Conservation (phyloP, 73 alveolate genomes). For the Loxodes magnus region DNA sequence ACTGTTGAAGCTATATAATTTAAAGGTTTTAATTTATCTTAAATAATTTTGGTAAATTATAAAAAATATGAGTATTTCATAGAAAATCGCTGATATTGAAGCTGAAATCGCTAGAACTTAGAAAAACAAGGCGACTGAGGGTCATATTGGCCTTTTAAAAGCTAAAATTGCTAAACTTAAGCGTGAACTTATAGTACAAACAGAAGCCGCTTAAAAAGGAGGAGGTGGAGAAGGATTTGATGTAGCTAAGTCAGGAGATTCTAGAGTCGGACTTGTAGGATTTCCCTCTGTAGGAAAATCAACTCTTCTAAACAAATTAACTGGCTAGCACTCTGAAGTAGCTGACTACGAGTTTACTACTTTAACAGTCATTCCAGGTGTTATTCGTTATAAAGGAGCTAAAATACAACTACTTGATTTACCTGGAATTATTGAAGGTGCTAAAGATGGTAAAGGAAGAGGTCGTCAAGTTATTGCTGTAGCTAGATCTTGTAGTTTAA, state of each 20-base stretch:
- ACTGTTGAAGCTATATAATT: too few species aligned
- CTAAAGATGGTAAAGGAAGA: constrained; percentile 99
- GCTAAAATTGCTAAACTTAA: constrained; percentile 95
- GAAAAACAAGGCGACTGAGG: constrained; percentile 96
- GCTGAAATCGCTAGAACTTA: constrained; percentile 97
- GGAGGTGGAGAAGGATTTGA: constrained; percentile 99
- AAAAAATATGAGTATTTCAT: constrained; percentile 60
- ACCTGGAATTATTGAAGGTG: constrained; percentile 99
- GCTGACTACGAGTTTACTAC: constrained; percentile 99
- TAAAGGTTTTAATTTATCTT: too few species aligned
- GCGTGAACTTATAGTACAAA: constrained; percentile 78
- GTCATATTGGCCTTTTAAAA: constrained; percentile 93
- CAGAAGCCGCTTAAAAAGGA: constrained; percentile 72
- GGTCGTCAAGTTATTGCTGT: constrained; percentile 97
- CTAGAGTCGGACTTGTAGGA: constrained; percentile 98
- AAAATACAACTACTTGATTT: constrained; percentile 93
- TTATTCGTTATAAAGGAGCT: constrained; percentile 79
- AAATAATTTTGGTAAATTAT: too few species aligned
- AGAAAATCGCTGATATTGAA: constrained; percentile 84
- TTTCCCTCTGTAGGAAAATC: constrained; percentile 98
- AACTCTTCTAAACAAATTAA: constrained; percentile 70
- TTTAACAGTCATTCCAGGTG: constrained; percentile 98
- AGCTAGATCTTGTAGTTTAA: constrained; percentile 94
- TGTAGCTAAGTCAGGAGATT: constrained; percentile 97
- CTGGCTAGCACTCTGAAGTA: constrained; percentile 83